Base-by-base conservation (phyloP, 2,329 filamentous ascomycete genomes). In the Aureobasidium sp. region DNA sequence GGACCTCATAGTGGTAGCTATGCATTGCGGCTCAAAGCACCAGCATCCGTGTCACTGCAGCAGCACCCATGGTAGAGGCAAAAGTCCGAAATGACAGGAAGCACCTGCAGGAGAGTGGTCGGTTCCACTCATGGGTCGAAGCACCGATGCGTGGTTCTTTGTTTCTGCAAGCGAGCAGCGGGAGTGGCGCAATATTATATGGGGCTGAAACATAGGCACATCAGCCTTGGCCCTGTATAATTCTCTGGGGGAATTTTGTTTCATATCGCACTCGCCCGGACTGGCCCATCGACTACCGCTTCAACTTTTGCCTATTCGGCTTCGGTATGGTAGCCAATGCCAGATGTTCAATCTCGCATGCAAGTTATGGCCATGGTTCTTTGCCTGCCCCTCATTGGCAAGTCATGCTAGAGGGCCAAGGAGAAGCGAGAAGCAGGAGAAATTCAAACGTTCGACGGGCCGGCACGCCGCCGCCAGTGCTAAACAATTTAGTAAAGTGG, bases 61-160 rank as follows among this genome's bases (percentile, higher is more conserved):
- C n/a, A 52, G 22, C 12, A 41, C 34, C 29, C 29, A 57, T 45
- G n/a, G 41, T 3, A 57, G 25, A 42, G 27, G 39, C 53, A 2
- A 29, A n/a, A 22, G 53, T 45, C 39, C 53, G 39, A 57, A 45
- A 57, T 57, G 53, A 57, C 53, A 57, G 39, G 53, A 45, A 57
- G 27, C 31, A 34, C 31, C 31, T 34, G 31, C 39, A 57, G 53
- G 41, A 39, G 29, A 31, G 37, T 29, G 25, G 17, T 41, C 51
- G 36, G 51, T 12, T 42, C 51, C 51, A 55, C 51, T 37, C 12
- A n/a, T 39, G 51, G 31, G 31, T 34, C 31, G 31, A 34, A 34
- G 31, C 31, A 34, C 41, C 22, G 53, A 27, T 57, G 53, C 31
- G 42, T 41, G 53, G 39, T 57, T 44, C 53, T 57, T 45, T 57